Base-by-base conservation (phyloP, 371 early-diverging fungal genomes). In the Mucor velutinosus region DNA sequence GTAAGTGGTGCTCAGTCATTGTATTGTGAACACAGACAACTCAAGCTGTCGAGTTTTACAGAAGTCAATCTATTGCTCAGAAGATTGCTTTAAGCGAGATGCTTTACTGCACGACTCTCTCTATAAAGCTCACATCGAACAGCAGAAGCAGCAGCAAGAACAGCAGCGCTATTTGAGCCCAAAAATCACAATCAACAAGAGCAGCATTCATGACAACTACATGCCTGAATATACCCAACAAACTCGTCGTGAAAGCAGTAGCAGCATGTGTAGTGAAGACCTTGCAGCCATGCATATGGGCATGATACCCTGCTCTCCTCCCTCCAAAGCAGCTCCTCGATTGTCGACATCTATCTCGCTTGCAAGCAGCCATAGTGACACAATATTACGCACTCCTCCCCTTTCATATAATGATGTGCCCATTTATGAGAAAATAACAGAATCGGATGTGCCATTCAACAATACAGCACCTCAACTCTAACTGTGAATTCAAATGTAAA, bases 1-100 rank as follows among this genome's bases (percentile, higher is more conserved):
- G 70, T 70, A 70, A 19, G 64, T 53, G 43, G 10, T 12, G 15
- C 8, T 33, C 27, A 27, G 11, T 60, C 2, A 5, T 58, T 39
- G 4, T 37, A 17, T 17, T 41, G 17, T 10, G 11, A 47, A 7
- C 19, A 8, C 21, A 8, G 19, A 19, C 19, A 47, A 47, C 59
- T 58, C 17, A 58, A 17, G 4, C 15, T 1, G 3, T 43, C 14
- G 15, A 15, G 32, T 17, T 51, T 35, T n/a, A 51, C 51, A 76
- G 76, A 60, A 70, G 27, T 65, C 71, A 3, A 66, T 76, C 11
- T 76, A 76, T 60, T 76, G 76, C 23, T 70, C 70, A 51, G 76
- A 76, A 51, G 65, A 61, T 30, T 76, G 76, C 29, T 58, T 64
- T 25, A 62, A 37, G 55, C 59, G 43, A 39, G 76, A 76, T 30